Conservation (phyloP, 805 yeast species). For the Torulaspora maleeae region DNA sequence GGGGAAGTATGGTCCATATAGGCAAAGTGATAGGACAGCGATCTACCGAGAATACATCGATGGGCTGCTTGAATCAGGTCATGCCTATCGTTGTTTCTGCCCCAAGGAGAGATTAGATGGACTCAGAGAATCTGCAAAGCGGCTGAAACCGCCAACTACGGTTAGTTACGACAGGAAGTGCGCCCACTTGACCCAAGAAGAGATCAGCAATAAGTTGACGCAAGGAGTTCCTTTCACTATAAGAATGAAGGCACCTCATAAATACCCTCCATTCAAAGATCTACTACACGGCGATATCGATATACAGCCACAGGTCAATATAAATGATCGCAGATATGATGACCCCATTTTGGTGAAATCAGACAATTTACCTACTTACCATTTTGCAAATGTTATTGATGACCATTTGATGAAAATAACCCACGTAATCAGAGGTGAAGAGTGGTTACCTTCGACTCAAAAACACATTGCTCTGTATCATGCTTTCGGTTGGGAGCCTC, state of each 20-base stretch:
- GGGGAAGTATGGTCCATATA: constrained; percentile 58
- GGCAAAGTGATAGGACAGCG: constrained; percentile 72
- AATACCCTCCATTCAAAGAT: constrained; percentile 65
- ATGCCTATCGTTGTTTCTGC: constrained; percentile 86
- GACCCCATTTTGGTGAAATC: constrained; percentile 87
- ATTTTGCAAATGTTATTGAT: constrained; percentile 92
- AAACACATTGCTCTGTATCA: constrained; percentile 83
- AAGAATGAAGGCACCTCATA: constrained; percentile 71
- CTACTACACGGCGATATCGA: constrained; percentile 71
- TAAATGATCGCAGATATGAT: constrained; percentile 69
- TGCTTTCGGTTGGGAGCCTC: constrained; percentile 83
- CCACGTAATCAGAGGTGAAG: constrained; percentile 95
- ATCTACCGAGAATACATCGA: constrained; percentile 63
- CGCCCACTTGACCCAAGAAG: constrained; percentile 40
- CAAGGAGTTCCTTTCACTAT: constrained; percentile 47
- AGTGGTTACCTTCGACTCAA: constrained; percentile 95
- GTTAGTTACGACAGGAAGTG: constrained; percentile 91
- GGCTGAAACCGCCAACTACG: constrained; percentile 79
- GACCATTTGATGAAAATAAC: constrained; percentile 90
- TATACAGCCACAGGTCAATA: constrained; percentile 74
- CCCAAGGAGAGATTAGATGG: constrained; percentile 67
- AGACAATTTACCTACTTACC: constrained; percentile 95
- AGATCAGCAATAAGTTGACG: constrained; percentile 37
- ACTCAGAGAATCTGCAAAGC: constrained; percentile 67
- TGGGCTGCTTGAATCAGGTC: constrained; percentile 53